Evolutionary conservation across 148 eudicot genomes (phyloP).

Genomic region (Beta vulgaris): DNA sequence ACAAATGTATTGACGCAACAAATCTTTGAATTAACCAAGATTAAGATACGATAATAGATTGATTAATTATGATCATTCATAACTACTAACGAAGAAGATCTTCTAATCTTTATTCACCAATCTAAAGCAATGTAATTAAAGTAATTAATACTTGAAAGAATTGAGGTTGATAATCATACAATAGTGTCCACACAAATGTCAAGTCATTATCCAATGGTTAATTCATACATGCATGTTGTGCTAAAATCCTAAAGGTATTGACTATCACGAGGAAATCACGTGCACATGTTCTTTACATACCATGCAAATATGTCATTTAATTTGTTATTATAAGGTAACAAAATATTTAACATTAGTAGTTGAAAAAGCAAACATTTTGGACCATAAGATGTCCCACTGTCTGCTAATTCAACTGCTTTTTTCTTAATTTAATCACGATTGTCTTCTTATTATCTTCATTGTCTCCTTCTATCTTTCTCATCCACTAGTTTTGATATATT

Average conservation of each 20-base stretch:
- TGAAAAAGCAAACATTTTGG: slow-evolving; percentile 22
- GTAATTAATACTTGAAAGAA: background rate
- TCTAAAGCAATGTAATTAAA: background rate
- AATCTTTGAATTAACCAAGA: slow-evolving; percentile 24
- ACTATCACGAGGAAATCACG: slow-evolving; percentile 31
- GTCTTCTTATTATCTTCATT: slow-evolving; percentile 18
- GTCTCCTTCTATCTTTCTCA: background rate
- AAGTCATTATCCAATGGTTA: no score
- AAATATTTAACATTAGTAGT: slow-evolving; percentile 12
- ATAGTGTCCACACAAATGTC: background rate
- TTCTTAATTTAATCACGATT: slow-evolving; percentile 28
- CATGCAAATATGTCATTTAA: slow-evolving; percentile 16
- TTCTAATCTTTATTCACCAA: background rate
- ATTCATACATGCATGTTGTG: background rate
- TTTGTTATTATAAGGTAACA: slow-evolving; percentile 7
- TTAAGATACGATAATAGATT: background rate
- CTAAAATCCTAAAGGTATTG: slow-evolving; percentile 10
- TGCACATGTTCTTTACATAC: slow-evolving; percentile 30
- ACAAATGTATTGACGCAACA: background rate
- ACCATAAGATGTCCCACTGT: slow-evolving; percentile 22
- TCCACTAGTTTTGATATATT: slow-evolving; percentile 2
- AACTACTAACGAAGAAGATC: slow-evolving; percentile 21
- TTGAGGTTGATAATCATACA: background rate
- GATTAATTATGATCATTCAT: slow-evolving; percentile 10
- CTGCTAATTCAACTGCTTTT: slow-evolving; percentile 20